phyloP scores from a whole-genome alignment of 352 stramenopile species.

The Phytophthora melonis region DNA sequence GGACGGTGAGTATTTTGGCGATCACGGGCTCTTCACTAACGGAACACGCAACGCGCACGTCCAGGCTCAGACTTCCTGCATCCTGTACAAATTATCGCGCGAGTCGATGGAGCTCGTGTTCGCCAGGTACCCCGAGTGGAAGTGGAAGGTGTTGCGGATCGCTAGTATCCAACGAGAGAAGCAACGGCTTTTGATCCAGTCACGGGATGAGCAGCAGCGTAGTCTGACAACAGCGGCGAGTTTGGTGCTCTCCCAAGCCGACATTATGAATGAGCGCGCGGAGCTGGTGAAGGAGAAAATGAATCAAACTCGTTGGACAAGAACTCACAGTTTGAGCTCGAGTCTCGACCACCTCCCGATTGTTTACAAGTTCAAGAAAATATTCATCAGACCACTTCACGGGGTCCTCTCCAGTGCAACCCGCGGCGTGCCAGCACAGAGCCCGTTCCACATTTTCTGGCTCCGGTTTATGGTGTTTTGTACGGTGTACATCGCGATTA shows the following conservation, averaged over 20 bases:
- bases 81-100: slow-evolving; percentile 65
- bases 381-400: too few relatives aligned
- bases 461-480: slow-evolving; percentile 24
- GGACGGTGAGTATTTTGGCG: slow-evolving; percentile 54
- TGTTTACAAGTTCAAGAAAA: too few relatives aligned
- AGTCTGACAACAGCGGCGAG: too few relatives aligned
- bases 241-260: too few relatives aligned
- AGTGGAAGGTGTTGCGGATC: slow-evolving; percentile 71
- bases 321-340: too few relatives aligned
- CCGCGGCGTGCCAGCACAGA: slow-evolving; percentile 42
- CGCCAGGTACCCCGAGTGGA: slow-evolving; percentile 70
- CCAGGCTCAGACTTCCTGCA: slow-evolving; percentile 59
- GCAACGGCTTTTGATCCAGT: slow-evolving; percentile 7
- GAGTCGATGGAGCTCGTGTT: slow-evolving; percentile 72
- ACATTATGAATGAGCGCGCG: too few relatives aligned
- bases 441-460: slow-evolving; percentile 38
- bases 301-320: too few relatives aligned
- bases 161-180: slow-evolving; percentile 66
- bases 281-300: too few relatives aligned
- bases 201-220: too few relatives aligned
- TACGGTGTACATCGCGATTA: slow-evolving; percentile 47
- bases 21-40: slow-evolving; percentile 66
- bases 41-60: slow-evolving; percentile 54
- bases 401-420: too few relatives aligned
- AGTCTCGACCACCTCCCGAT: too few relatives aligned